Evolutionary conservation across 768 basidiomycete genomes (phyloP), one percentile per base, ranked within the genome.

Genomic region (Asterophora lycoperdoides): DNA sequence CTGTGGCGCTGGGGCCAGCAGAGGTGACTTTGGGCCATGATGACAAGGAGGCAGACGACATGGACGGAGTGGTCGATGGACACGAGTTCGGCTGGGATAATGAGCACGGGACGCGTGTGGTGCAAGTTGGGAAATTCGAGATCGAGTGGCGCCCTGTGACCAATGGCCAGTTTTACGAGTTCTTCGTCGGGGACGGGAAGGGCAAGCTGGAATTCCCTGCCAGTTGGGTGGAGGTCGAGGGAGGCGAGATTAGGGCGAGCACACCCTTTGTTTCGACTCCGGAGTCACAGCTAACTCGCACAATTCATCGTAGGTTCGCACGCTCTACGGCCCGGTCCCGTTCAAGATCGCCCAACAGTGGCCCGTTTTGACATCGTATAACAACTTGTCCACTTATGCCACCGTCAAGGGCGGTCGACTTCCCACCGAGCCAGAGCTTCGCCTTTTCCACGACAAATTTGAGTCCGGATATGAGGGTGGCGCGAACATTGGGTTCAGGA

Each of bases 41-140:
- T 55, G 95, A 99, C 59, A 52, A 62, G 20, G 95, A 98, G 64
- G 68, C 63, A 0, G 79, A 87, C 6, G 93, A 97, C 61, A 56
- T 53, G 0, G 52, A 61, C 37, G 43, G 61, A 1, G 58, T 54
- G 2, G 63, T 78, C 37, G 62, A 67, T 14, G 68, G 66, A 7
- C 85, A 94, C 59, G 80, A 84, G 48, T 92, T 89, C 65, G 93
- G 93, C 0, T 93, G 95, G 96, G 96, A 99, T 63, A 93, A 92
- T 57, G 96, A 99, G 68, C 75, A 84, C 56, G 91, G 93, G 1
- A 70, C 72, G 54, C 71, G 83, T 18, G 61, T 59, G 11, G 79
- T 84, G n/a, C 55, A 75, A 0, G 83, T 96, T 28, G 71, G 68
- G 34, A 51, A 77, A 53, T 93, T 97, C 73, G 76, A 73, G 57